Conservation (phyloP, 2,329 filamentous ascomycete genomes). For the Stachybotrys echinatus region DNA sequence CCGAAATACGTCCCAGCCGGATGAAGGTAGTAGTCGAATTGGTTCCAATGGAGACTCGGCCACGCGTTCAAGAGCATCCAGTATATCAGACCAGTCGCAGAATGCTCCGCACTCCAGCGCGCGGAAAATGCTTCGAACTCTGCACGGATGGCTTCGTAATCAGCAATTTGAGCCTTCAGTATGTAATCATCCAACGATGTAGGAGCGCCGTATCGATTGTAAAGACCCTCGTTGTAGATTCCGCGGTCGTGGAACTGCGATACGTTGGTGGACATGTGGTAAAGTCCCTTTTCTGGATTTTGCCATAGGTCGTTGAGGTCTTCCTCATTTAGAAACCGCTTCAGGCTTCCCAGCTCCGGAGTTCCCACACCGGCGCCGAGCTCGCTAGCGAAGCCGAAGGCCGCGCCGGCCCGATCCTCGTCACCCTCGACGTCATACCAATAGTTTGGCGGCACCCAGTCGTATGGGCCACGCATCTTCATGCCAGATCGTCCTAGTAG, state of each 20-base stretch:
- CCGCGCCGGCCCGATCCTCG: conserved; percentile 41
- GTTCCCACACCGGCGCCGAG: conserved; percentile 58
- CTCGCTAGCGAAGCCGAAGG: conserved; percentile 60
- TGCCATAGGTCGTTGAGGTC: conserved; percentile 55
- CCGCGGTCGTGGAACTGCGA: conserved; percentile 50
- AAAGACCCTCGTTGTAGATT: conserved; percentile 54
- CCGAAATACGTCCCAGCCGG: conserved; percentile 56
- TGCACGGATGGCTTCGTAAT: conserved; percentile 58
- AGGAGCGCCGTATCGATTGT: conserved; percentile 40
- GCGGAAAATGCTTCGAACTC: conserved; percentile 53
- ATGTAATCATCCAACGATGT: conserved; percentile 51
- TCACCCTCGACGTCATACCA: conserved; percentile 46
- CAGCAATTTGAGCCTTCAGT: conserved; percentile 53
- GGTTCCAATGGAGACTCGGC: conserved; percentile 60
- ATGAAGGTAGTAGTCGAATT: conserved; percentile 59
- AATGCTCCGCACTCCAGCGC: conserved; percentile 41
- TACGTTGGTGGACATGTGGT: conserved; percentile 53
- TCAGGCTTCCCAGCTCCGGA: conserved; percentile 48
- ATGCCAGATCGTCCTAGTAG: conserved; percentile 51
- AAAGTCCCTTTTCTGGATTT: conserved; percentile 43
- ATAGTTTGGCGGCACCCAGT: conserved; percentile 62
- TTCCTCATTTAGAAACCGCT: conserved; percentile 42
- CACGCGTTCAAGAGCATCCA: conserved; percentile 65
- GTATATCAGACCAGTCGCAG: conserved; percentile 57
- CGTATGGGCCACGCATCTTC: conserved; percentile 64